Percentiles rank a stretch among this genome's conserved stretches.
These are phyloP conservation scores for Spathaspora girioi DNA, from an alignment of 805 yeast genomes.

Conservation along the genomic window DNA sequence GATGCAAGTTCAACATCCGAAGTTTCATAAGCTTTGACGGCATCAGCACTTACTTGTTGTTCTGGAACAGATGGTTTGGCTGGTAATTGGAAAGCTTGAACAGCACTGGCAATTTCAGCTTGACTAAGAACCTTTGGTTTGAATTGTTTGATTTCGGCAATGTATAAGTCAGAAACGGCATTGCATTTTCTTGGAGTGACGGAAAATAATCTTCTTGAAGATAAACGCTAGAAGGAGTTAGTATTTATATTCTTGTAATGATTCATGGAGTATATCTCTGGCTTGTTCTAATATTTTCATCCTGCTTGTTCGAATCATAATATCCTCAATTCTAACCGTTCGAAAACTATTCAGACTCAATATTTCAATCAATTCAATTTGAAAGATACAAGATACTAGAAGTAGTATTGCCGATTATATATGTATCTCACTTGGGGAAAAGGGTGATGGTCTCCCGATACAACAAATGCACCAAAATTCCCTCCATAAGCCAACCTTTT, in stretches of 20 bases:
- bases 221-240: slow-evolving; percentile 23
- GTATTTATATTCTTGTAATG: not conserved
- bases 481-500: not conserved
- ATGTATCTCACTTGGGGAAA: too few species aligned
- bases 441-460: not conserved
- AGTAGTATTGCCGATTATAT: too few species aligned
- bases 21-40: slow-evolving; percentile 64
- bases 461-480: not conserved
- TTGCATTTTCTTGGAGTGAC: slow-evolving; percentile 45
- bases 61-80: slow-evolving; percentile 72
- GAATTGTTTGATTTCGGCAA: slow-evolving; percentile 83
- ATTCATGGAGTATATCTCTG: not conserved
- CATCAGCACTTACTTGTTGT: slow-evolving; percentile 65
- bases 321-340: not conserved
- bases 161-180: slow-evolving; percentile 79
- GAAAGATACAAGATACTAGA: too few species aligned
- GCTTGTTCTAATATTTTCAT: too few species aligned
- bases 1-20: slow-evolving; percentile 63
- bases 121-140: slow-evolving; percentile 76
- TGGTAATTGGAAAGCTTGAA: slow-evolving; percentile 82
- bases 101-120: slow-evolving; percentile 72
- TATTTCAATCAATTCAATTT: too few species aligned
- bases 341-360: too few species aligned
- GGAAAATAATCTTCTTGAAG: slow-evolving; percentile 40
- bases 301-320: not conserved